Base-by-base conservation (phyloP, 306 rosid genomes). In the Trifolium subterraneum region DNA sequence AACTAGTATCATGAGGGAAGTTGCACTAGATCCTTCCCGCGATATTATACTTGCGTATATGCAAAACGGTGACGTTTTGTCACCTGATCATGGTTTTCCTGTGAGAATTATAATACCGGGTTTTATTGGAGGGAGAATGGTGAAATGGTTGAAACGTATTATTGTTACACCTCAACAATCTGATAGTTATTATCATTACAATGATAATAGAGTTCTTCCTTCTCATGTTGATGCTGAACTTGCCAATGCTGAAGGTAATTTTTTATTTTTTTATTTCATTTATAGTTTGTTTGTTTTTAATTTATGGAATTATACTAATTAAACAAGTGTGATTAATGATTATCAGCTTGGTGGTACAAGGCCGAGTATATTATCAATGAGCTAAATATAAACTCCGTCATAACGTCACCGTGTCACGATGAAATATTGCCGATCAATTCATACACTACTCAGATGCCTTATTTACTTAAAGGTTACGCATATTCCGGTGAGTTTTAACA, bases 61-160 rank as follows among this genome's bases (percentile, higher is more conserved):
- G 48, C 48, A 42, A 79, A 90, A 90, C 85, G 91, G 95, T 0
- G 90, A 84, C 60, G 74, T 1, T 10, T 66, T 93, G 31, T 6
- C 78, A 1, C 97, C 98, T 4, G 95, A 93, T 81, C 97, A 93
- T 14, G 98, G 97, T 0, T 93, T 93, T 45, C 98, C 98, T 3
- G 81, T 90, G 16, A 64, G 98, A 72, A 60, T 90, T 59, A 89
- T 93, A 22, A 75, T 93, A 9, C 97, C 98, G 0, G 95, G 95
- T 5, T 93, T 83, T 63, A 90, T 89, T 1, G 98, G 91, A 0
- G 98, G 98, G 0, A 87, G 95, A 13, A 90, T 90, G 97, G 93
- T 93, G 4, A 93, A 93, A 58, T 90, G 98, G 98, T 69, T 93
- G 19, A 93, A 93, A 27, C 87, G 95, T 2, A 93, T 93, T 48